These are phyloP conservation scores for Trebouxia sp. DNA, from an alignment of 139 green algal genomes.

Conservation along the genomic window DNA sequence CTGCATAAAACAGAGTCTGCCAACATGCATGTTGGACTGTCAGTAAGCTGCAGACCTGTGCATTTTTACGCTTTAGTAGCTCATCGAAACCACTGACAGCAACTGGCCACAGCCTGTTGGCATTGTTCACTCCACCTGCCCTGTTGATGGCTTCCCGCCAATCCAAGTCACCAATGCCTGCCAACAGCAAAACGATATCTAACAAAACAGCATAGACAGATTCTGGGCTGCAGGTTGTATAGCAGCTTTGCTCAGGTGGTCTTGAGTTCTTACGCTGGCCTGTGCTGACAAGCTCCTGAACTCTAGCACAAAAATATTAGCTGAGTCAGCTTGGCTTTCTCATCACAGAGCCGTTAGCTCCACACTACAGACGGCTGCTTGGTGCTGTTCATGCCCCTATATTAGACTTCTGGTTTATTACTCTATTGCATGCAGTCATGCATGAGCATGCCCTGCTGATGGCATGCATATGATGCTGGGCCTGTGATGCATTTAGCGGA, in stretches of 20 bases:
- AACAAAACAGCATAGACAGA: background rate
- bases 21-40: background rate
- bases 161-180: slow-evolving; percentile 67
- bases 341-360: background rate
- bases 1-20: background rate
- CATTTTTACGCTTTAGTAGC: slow-evolving; percentile 54
- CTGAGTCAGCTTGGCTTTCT: background rate
- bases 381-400: too few relatives aligned
- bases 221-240: background rate
- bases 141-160: slow-evolving; percentile 72
- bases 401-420: too few relatives aligned
- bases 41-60: slow-evolving; percentile 36
- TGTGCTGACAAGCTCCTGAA: background rate
- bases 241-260: background rate
- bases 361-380: background rate
- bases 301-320: background rate
- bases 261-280: too few relatives aligned
- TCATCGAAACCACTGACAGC: slow-evolving; percentile 66
- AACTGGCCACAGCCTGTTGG: slow-evolving; percentile 74
- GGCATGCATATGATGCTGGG: too few relatives aligned
- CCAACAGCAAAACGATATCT: background rate
- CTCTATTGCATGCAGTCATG: too few relatives aligned
- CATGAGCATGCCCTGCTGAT: too few relatives aligned
- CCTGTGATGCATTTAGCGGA: too few relatives aligned
- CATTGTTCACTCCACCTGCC: slow-evolving; percentile 63